Conservation (phyloP, 805 yeast species). For the Pichia cabralensis region DNA sequence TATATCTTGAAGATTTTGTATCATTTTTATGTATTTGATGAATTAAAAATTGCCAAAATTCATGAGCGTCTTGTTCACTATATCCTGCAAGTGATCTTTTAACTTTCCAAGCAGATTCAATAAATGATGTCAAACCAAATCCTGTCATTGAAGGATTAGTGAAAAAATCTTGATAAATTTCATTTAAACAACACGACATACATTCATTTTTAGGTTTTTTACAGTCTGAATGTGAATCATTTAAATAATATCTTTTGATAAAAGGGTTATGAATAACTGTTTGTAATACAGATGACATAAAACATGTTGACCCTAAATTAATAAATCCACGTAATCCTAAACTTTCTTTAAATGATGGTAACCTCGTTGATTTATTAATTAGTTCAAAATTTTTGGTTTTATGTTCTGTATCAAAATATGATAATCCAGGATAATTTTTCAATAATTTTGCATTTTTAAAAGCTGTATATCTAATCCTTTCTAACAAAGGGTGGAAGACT, state of each 20-base stretch:
- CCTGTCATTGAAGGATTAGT: slow-evolving; percentile 54
- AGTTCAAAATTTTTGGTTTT: slow-evolving; percentile 17
- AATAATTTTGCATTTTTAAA: slow-evolving; percentile 15
- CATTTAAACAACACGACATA: slow-evolving; percentile 78
- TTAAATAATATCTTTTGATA: slow-evolving; percentile 64
- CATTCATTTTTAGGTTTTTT: slow-evolving; percentile 38
- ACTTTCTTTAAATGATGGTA: slow-evolving; percentile 45
- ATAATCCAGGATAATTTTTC: slow-evolving; percentile 23
- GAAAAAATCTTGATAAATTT: slow-evolving; percentile 65
- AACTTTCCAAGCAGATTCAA: slow-evolving; percentile 82
- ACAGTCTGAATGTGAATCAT: slow-evolving; percentile 62
- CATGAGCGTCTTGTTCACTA: slow-evolving; percentile 98
- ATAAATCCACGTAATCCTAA: slow-evolving; percentile 84
- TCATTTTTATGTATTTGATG: slow-evolving; percentile 66
- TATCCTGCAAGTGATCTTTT: slow-evolving; percentile 86
- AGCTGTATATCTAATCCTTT: slow-evolving; percentile 34
- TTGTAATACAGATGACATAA: slow-evolving; percentile 89
- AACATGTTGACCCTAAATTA: slow-evolving; percentile 95
- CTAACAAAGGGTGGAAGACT: slow-evolving; percentile 51
- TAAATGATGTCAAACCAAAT: slow-evolving; percentile 69
- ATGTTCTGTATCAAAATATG: slow-evolving; percentile 22
- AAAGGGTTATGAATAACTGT: slow-evolving; percentile 85
- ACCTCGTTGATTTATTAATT: slow-evolving; percentile 25
- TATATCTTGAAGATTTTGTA: slow-evolving; percentile 17
- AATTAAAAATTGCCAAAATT: slow-evolving; percentile 85